phyloP scores from a whole-genome alignment of 176 grass and related monocot species.

The Rhynchospora tenuis region DNA sequence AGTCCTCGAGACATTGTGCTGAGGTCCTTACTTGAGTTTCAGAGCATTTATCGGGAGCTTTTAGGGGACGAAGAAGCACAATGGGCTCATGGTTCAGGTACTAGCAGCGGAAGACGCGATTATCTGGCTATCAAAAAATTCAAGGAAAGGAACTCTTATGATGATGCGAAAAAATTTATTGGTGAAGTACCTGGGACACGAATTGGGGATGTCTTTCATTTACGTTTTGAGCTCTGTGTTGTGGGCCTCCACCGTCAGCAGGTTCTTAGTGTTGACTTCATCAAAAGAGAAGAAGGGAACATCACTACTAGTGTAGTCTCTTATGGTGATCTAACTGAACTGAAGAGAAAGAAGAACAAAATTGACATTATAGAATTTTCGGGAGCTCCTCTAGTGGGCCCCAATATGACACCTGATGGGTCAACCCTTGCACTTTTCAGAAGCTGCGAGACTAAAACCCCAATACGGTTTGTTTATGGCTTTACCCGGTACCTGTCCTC shows the following conservation, averaged over 20 bases:
- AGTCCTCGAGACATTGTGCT: constrained; percentile 31
- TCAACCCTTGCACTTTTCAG: constrained; percentile 60
- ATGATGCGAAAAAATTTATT: constrained; percentile 46
- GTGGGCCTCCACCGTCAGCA: constrained; percentile 66
- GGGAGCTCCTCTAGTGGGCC: constrained; percentile 32
- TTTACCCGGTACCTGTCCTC: constrained; percentile 7
- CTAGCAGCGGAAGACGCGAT: constrained; percentile 18
- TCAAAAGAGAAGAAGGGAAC: constrained; percentile 41
- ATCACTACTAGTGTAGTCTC: constrained; percentile 65
- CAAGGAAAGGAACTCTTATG: constrained; percentile 35
- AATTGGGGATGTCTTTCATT: constrained; percentile 69
- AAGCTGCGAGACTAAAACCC: constrained; percentile 74
- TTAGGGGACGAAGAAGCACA: constrained; percentile 34
- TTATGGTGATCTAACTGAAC: constrained; percentile 30
- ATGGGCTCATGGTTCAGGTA: background rate
- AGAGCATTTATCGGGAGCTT: constrained; percentile 47
- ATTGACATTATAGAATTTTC: constrained; percentile 58
- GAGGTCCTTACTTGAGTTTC: constrained; percentile 38
- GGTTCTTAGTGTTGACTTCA: constrained; percentile 43
- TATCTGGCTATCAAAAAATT: constrained; percentile 57
- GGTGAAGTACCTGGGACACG: constrained; percentile 63
- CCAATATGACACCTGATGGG: constrained; percentile 44
- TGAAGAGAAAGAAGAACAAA: constrained; percentile 50
- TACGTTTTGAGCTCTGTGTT: constrained; percentile 64
- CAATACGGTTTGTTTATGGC: constrained; percentile 68